These are phyloP conservation scores for Ploettnerulaceae sp. DNA, from an alignment of 2,329 filamentous ascomycete species.

Conservation along the genomic window DNA sequence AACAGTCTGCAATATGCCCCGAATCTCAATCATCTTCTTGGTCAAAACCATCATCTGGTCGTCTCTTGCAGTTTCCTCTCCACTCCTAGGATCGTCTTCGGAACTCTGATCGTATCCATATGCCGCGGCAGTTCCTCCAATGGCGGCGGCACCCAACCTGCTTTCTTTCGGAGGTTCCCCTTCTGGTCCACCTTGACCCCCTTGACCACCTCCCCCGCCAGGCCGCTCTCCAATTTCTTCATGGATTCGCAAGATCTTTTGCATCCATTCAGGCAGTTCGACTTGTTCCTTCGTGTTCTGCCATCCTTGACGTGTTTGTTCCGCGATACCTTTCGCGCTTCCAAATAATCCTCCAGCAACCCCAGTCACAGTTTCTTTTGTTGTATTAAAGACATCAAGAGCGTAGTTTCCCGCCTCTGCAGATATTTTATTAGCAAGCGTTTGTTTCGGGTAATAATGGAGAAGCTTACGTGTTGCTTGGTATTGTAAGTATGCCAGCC, in stretches of 20 bases:
- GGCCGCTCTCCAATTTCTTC: conserved; percentile 51
- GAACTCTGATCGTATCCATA: conserved; percentile 70
- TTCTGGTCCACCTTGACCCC: conserved; percentile 42
- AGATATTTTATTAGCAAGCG: conserved; percentile 8
- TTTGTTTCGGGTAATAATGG: not conserved
- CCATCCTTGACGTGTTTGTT: conserved; percentile 77
- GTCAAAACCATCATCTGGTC: conserved; percentile 99
- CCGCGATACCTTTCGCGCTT: conserved; percentile 67
- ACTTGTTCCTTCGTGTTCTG: conserved; percentile 75
- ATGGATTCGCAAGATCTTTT: conserved; percentile 61
- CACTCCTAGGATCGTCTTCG: conserved; percentile 58
- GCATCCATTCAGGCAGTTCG: conserved; percentile 72
- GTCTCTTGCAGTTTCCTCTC: conserved; percentile 69
- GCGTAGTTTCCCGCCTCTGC: conserved; percentile 71
- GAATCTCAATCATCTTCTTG: conserved; percentile 99
- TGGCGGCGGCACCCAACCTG: conserved; percentile 58
- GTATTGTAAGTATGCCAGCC: conserved; percentile 90
- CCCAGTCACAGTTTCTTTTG: conserved; percentile 64
- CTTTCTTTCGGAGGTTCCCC: conserved; percentile 51
- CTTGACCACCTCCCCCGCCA: conserved; percentile 30
- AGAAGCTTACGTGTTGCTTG: conserved; percentile 72
- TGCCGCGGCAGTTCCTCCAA: conserved; percentile 66
- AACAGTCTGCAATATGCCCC: conserved; percentile 83
- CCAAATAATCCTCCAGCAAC: conserved; percentile 67
- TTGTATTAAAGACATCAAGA: conserved; percentile 68